phyloP scores from a whole-genome alignment of 768 basidiomycete genomes.

The Calvatia gigantea region DNA sequence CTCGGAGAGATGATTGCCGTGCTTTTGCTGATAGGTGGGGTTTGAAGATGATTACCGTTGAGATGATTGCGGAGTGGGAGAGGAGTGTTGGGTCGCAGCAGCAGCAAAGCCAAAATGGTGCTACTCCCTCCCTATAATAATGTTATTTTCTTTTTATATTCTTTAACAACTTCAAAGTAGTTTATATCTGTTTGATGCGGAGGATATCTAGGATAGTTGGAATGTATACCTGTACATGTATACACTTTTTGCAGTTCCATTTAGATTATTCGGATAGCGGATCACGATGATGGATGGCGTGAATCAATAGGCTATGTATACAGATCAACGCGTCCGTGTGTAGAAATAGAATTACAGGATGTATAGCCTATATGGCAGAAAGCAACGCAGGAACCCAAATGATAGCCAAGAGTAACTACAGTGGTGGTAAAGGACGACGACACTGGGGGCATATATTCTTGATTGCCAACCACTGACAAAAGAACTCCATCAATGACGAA shows the following conservation, averaged over 20 bases:
- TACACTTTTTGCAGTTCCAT: no score
- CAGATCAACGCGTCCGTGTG: background rate
- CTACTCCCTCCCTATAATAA: background rate
- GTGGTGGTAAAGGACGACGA: conserved; percentile 76
- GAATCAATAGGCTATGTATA: background rate
- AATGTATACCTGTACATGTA: background rate
- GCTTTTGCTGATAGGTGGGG: conserved; percentile 89
- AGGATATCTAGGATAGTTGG: background rate
- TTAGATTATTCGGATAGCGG: no score
- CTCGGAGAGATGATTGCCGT: conserved; percentile 90
- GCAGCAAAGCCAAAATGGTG: background rate
- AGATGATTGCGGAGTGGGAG: conserved; percentile 63
- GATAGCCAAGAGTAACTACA: conserved; percentile 36
- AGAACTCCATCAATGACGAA: conserved; percentile 14
- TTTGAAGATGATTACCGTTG: conserved; percentile 92
- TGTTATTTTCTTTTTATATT: background rate
- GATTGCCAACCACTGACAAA: conserved; percentile 64
- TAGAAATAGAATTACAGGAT: conserved; percentile 4
- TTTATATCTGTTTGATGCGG: background rate
- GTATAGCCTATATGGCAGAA: background rate
- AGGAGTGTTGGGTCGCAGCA: conserved; percentile 23
- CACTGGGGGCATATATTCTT: conserved; percentile 95
- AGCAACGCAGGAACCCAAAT: background rate
- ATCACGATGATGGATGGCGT: background rate
- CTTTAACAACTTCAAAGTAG: background rate